Conservation (phyloP, 1,284 basidiomycete species). For the Leccinum solheimii region DNA sequence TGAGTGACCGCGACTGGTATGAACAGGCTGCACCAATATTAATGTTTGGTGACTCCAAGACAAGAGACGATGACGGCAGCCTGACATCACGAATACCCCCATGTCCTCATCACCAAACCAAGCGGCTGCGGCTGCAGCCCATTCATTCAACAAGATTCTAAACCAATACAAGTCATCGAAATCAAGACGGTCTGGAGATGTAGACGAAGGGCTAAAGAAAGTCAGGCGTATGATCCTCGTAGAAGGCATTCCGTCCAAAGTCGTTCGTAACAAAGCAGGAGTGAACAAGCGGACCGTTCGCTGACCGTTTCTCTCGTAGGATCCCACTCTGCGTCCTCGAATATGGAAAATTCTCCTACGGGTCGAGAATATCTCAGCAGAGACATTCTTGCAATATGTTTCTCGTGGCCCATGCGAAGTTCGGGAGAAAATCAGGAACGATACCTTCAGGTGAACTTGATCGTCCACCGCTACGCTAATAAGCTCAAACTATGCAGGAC, state of each 20-base stretch:
- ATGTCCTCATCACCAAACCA: conserved; percentile 30
- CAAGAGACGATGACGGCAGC: neutral
- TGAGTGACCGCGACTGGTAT: neutral
- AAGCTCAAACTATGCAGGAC: conserved; percentile 58
- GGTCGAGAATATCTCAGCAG: conserved; percentile 73
- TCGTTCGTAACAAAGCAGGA: conserved; percentile 40
- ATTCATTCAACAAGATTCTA: conserved; percentile 77
- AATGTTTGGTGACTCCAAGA: neutral
- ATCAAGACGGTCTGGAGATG: conserved; percentile 62
- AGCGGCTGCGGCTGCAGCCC: conserved; percentile 49
- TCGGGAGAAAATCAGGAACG: conserved; percentile 84
- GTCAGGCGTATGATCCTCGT: conserved; percentile 82
- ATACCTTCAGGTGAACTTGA: conserved; percentile 67
- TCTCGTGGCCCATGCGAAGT: conserved; percentile 83
- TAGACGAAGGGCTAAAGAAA: conserved; percentile 80
- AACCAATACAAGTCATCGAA: conserved; percentile 67
- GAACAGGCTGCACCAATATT: neutral
- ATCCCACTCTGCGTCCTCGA: conserved; percentile 71
- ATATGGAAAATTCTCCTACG: conserved; percentile 93
- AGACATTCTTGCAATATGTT: conserved; percentile 81
- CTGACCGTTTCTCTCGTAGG: conserved; percentile 43
- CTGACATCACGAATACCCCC: conserved; percentile 7
- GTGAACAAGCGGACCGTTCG: neutral
- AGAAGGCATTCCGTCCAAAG: conserved; percentile 79
- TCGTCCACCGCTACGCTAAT: neutral